Evolutionary conservation across 306 rosid species (phyloP).

Genomic region (Cucumis hystrix): DNA sequence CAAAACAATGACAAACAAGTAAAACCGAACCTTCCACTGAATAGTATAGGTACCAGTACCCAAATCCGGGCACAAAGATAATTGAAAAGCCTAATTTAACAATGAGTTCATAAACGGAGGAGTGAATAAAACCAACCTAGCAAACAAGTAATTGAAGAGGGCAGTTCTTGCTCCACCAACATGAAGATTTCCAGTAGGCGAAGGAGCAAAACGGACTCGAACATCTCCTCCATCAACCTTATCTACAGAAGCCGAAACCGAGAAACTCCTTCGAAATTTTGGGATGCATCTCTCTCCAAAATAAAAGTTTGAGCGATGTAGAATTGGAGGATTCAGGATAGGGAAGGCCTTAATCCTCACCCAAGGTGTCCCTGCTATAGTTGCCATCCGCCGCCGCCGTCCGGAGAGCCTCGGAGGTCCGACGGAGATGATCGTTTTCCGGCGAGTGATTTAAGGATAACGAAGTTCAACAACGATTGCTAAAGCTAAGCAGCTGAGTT

Average conservation of each 20-base stretch:
- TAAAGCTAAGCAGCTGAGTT: neutral
- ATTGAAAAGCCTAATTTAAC: neutral
- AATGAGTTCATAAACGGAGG: neutral
- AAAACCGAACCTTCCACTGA: neutral
- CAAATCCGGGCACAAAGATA: neutral
- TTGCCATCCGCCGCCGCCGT: slow-evolving; percentile 12
- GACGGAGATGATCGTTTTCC: neutral
- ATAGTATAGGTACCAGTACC: neutral
- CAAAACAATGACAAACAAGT: neutral
- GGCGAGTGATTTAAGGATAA: neutral
- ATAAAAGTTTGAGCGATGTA: slow-evolving; percentile 23
- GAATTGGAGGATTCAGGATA: slow-evolving; percentile 23
- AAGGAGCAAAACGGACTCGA: slow-evolving; percentile 94
- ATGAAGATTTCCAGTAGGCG: slow-evolving; percentile 94
- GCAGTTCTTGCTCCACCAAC: slow-evolving; percentile 99
- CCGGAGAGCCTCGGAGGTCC: neutral
- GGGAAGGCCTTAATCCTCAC: neutral
- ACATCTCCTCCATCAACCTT: slow-evolving; percentile 25
- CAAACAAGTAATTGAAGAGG: slow-evolving; percentile 23
- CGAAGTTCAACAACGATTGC: neutral
- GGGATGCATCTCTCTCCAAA: slow-evolving; percentile 5
- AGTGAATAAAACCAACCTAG: slow-evolving; percentile 18
- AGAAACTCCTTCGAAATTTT: slow-evolving; percentile 26
- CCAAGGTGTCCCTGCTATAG: slow-evolving; percentile 5
- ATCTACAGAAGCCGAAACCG: slow-evolving; percentile 34